Percentiles rank a stretch among this genome's conserved stretches.
These are phyloP conservation scores for Cystobasidium onofrii DNA, from an alignment of 768 basidiomycete species.

Conservation along the genomic window DNA sequence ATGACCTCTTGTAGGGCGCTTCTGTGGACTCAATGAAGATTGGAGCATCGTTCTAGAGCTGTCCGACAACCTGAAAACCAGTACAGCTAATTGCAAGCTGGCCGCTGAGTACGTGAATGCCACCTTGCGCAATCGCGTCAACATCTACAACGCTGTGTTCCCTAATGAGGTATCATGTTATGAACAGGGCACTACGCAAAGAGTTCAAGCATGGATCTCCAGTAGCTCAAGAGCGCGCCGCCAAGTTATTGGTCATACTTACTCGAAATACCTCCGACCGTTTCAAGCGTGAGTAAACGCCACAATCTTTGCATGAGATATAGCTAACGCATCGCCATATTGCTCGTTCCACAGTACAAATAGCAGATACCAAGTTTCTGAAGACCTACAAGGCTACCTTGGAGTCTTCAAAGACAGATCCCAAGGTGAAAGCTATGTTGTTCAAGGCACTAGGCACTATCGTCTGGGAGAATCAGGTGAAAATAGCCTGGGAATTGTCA, in stretches of 20 bases:
- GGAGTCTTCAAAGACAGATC: conserved; percentile 24
- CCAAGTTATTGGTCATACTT: conserved; percentile 33
- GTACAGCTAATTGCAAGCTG: conserved; percentile 11
- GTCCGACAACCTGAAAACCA: conserved; percentile 12
- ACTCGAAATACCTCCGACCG: conserved; percentile 33
- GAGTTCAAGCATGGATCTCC: conserved; percentile 38
- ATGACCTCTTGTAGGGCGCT: conserved; percentile 20
- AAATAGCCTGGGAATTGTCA: too few relatives aligned
- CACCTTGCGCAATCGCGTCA: too few relatives aligned
- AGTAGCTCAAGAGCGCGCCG: conserved; percentile 29
- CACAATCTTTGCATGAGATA: neutral
- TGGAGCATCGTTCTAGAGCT: conserved; percentile 19
- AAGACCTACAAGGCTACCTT: conserved; percentile 24
- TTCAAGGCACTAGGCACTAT: conserved; percentile 33
- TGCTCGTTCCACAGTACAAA: conserved; percentile 21
- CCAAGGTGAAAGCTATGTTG: conserved; percentile 34
- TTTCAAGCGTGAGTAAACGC: conserved; percentile 33
- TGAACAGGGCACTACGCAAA: conserved; percentile 35
- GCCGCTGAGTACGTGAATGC: conserved; percentile 7
- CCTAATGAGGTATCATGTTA: too few relatives aligned
- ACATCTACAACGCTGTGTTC: too few relatives aligned
- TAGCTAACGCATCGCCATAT: neutral
- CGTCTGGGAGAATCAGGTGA: conserved; percentile 37
- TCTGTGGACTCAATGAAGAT: conserved; percentile 27
- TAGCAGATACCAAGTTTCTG: conserved; percentile 39